phyloP scores from a whole-genome alignment of 305 asterid genomes.

The Fraxinus greggii region DNA sequence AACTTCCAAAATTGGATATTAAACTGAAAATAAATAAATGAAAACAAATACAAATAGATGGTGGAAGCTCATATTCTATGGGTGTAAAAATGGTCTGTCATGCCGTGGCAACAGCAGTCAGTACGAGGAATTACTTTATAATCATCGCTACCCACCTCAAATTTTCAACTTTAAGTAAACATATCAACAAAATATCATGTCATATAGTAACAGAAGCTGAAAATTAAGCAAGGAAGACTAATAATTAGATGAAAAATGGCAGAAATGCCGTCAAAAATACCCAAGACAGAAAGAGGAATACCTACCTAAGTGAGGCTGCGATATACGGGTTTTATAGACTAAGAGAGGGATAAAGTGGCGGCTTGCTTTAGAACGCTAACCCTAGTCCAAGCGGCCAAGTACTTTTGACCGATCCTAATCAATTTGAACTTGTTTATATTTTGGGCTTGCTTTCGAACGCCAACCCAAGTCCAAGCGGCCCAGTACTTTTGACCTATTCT shows the following conservation, averaged over 20 bases:
- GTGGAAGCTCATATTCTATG: conserved; percentile 75
- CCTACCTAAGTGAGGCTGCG: conserved; percentile 1
- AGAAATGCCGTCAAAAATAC: neutral
- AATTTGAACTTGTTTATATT: neutral
- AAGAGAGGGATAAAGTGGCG: neutral
- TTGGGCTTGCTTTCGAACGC: conserved; percentile 20
- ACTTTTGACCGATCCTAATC: neutral
- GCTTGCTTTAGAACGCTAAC: conserved; percentile 29
- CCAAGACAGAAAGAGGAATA: neutral
- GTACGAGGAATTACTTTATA: conserved; percentile 70
- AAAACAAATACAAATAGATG: neutral
- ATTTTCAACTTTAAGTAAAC: conserved; percentile 3
- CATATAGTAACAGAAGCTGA: neutral
- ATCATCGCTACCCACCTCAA: conserved; percentile 50
- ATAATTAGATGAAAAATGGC: neutral
- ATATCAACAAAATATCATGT: neutral
- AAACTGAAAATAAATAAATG: neutral
- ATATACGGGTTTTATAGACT: conserved; percentile 22
- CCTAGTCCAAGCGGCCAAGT: neutral
- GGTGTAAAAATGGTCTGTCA: conserved; percentile 68
- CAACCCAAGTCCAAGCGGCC: conserved; percentile 13
- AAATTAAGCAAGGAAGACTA: neutral
- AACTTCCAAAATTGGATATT: neutral
- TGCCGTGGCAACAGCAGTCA: conserved; percentile 58
- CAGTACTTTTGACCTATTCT: neutral